A percentile compares a stretch with the other conserved stretches of the same genome.
Conservation (phyloP, 345 rosid species). For the Balakata baccata region DNA sequence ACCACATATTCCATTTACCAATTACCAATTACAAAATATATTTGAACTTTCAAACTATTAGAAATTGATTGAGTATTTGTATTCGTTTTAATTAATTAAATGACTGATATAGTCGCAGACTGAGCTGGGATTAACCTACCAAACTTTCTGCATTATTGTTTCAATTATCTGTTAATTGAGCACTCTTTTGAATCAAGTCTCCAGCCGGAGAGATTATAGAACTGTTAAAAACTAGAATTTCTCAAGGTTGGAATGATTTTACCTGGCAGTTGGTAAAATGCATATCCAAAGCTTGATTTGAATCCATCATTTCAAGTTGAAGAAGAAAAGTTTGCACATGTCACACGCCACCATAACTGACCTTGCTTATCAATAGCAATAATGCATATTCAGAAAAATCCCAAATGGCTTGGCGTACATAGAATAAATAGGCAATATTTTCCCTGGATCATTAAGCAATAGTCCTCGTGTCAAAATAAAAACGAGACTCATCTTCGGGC, state of each 20-base stretch:
- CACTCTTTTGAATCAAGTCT: neutral
- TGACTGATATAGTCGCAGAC: too few relatives aligned
- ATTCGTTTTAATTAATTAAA: too few relatives aligned
- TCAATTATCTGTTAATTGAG: too few relatives aligned
- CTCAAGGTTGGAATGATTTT: neutral
- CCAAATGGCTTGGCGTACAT: neutral
- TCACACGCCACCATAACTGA: constrained; percentile 1
- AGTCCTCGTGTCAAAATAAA: neutral
- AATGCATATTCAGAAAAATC: neutral
- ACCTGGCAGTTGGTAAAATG: neutral
- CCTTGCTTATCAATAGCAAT: constrained; percentile 5
- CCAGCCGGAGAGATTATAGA: neutral
- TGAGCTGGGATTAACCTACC: too few relatives aligned
- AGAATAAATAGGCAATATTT: neutral
- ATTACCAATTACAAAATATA: neutral
- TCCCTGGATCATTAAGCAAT: neutral
- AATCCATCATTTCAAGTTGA: too few relatives aligned
- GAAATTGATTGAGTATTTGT: neutral
- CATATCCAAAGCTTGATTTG: neutral
- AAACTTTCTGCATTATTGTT: too few relatives aligned
- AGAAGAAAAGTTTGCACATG: neutral
- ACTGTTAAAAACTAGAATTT: neutral
- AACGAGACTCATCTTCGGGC: neutral
- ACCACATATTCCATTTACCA: neutral
- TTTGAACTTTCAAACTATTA: neutral